A percentile compares a stretch with the other conserved stretches of the same genome.
Evolutionary conservation across 208 protist species (phyloP).

Genomic region (Vickermania spadyakhi): DNA sequence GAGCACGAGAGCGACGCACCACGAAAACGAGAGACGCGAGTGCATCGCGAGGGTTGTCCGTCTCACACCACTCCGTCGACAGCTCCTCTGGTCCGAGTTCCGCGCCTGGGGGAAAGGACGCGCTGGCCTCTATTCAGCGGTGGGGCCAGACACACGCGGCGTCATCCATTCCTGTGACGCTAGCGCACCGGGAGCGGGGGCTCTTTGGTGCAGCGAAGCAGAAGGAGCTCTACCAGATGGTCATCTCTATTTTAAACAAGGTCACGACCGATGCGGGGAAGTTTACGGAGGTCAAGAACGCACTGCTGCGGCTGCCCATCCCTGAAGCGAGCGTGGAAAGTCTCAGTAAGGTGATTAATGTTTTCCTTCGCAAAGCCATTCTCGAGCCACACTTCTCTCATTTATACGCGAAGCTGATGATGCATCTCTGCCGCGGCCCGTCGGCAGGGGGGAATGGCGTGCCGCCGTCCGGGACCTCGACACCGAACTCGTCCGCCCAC

Average conservation of each 20-base stretch:
- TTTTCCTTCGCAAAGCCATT: constrained; percentile 79
- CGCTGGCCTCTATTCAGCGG: constrained; percentile 28
- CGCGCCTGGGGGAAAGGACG: neutral
- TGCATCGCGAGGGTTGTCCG: neutral
- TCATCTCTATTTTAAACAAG: constrained; percentile 77
- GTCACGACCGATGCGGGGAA: constrained; percentile 67
- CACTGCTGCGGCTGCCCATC: constrained; percentile 73
- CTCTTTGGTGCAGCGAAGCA: constrained; percentile 63
- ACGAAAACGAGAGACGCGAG: no score
- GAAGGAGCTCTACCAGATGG: constrained; percentile 70
- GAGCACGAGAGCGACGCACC: no score
- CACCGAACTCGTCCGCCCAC: neutral
- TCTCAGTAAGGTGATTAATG: constrained; percentile 55
- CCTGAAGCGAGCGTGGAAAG: constrained; percentile 61
- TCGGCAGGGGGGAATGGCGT: neutral
- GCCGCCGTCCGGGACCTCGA: neutral
- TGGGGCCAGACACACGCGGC: constrained; percentile 62
- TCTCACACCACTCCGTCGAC: neutral
- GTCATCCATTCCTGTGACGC: constrained; percentile 49
- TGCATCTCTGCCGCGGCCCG: constrained; percentile 31
- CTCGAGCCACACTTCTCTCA: constrained; percentile 62
- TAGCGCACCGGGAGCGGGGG: constrained; percentile 33
- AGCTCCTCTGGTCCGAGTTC: neutral
- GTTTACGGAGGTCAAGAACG: constrained; percentile 78
- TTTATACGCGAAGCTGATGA: constrained; percentile 65